Percentiles rank a stretch among this genome's conserved stretches.
Conservation (phyloP, 441 rosid species). For the Isatis lusitanica region DNA sequence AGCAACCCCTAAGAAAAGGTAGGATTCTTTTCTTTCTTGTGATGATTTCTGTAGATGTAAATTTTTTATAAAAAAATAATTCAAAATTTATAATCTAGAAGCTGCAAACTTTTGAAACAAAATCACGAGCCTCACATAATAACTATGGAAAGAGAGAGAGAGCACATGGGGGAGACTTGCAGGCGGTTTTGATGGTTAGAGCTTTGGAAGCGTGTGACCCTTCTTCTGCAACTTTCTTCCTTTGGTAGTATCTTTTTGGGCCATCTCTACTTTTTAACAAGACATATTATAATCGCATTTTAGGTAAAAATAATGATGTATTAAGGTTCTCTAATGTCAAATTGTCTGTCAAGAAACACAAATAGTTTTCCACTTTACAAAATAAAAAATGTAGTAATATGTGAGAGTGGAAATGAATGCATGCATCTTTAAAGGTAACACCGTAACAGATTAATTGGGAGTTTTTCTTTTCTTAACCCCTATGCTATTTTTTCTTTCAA, state of each 20-base stretch:
- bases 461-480: too few species aligned
- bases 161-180: constrained; percentile 34
- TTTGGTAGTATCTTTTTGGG: constrained; percentile 21
- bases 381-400: neutral
- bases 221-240: constrained; percentile 31
- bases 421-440: too few species aligned
- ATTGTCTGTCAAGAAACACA: neutral
- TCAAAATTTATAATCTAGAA: neutral
- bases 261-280: constrained; percentile 10
- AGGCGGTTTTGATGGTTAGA: constrained; percentile 39
- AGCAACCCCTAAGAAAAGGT: neutral
- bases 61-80: neutral
- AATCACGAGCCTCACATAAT: constrained; percentile 25
- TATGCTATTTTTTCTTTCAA: too few species aligned
- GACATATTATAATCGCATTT: neutral
- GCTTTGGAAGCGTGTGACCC: constrained; percentile 40
- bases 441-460: too few species aligned
- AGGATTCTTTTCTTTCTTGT: constrained; percentile 28
- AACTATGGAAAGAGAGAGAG: constrained; percentile 20
- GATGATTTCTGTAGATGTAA: constrained; percentile 3
- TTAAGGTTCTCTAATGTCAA: neutral
- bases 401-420: neutral
- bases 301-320: neutral
- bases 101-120: constrained; percentile 14
- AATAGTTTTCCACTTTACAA: neutral